Evolutionary conservation across 2,329 filamentous ascomycete species (phyloP), one percentile per base, ranked within the genome.

Genomic region (Diaporthe batatas): DNA sequence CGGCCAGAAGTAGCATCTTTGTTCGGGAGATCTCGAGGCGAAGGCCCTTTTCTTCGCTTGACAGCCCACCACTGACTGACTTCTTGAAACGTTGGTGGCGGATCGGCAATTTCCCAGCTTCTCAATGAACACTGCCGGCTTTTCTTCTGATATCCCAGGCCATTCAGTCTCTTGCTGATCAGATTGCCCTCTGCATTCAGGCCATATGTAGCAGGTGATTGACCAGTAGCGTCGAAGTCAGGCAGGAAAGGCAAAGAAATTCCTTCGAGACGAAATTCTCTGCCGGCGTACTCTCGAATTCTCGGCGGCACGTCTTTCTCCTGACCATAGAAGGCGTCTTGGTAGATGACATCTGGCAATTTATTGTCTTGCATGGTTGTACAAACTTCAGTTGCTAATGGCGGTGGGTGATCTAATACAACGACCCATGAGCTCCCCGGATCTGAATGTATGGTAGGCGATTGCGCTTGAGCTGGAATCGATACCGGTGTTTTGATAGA

Each of bases 311-410:
- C 93, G 81, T 98, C 96, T 67, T 86, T 87, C 74, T 97, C 94
- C 36, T 93, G 87, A 77, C 95, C 93, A 79, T 98, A 98, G 78
- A 92, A 95, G 0, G 95, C 92, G 79, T 95, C 91, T 80, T 95
- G 93, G 75, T 98, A 97, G 64, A 98, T 88, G 18, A 93, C 88
- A 72, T 91, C 86, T 0, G 93, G 92, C 11, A 91, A 82, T 16
- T 86, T 86, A 72, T 86, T 82, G n/a, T 85, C 80, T 76, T 86
- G 81, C 80, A 94, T 86, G 0, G 90, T 92, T 1, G 84, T 83
- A 3, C 83, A 79, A 1, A 94, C 84, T 76, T 85, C 87, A 34
- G 75, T 74, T 1, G 71, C 72, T 12, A 80, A 78, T 1, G 84
- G 84, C 18, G 84, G 81, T 10, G 76, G 55, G 23, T 74, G 75